A percentile compares a stretch with the other conserved stretches of the same genome.
phyloP scores from a whole-genome alignment of 805 yeast genomes.

The Lachancea kluyveri region DNA sequence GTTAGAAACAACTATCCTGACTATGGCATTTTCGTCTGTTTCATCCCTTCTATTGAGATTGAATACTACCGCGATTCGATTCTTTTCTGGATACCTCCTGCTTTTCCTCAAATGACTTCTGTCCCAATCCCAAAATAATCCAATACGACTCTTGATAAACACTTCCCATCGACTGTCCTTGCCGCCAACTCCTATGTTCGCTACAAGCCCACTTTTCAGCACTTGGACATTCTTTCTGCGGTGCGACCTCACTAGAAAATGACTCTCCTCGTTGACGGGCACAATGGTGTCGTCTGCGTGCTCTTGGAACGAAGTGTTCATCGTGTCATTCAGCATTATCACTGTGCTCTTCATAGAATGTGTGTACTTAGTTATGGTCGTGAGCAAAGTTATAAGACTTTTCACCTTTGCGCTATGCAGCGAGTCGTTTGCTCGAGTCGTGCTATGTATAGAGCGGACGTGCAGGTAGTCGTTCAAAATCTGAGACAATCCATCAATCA shows the following conservation, averaged over 20 bases:
- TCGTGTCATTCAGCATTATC: constrained; percentile 26
- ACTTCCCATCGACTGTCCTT: constrained; percentile 28
- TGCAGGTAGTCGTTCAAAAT: constrained; percentile 21
- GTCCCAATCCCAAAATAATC: constrained; percentile 27
- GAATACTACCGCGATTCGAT: constrained; percentile 4
- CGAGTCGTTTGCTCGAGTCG: constrained; percentile 3
- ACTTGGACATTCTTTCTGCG: constrained; percentile 22
- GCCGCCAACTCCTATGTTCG: constrained; percentile 26
- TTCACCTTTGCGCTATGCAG: constrained; percentile 26
- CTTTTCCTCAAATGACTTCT: not conserved
- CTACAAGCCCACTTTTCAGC: constrained; percentile 26
- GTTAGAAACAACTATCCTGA: not conserved
- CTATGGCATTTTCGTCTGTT: not conserved
- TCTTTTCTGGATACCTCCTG: constrained; percentile 2
- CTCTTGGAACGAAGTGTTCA: constrained; percentile 27
- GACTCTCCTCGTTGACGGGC: constrained; percentile 14
- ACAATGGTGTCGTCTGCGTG: constrained; percentile 9
- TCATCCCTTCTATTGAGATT: not conserved
- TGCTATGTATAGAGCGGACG: not conserved
- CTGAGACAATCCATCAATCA: constrained; percentile 31
- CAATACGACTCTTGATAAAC: constrained; percentile 22
- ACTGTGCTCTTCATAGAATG: constrained; percentile 17
- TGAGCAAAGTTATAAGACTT: constrained; percentile 21
- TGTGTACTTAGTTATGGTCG: constrained; percentile 25
- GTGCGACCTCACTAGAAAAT: constrained; percentile 6